Base-by-base conservation (phyloP, 2,329 filamentous ascomycete species). In the Aspergillus brasiliensis region DNA sequence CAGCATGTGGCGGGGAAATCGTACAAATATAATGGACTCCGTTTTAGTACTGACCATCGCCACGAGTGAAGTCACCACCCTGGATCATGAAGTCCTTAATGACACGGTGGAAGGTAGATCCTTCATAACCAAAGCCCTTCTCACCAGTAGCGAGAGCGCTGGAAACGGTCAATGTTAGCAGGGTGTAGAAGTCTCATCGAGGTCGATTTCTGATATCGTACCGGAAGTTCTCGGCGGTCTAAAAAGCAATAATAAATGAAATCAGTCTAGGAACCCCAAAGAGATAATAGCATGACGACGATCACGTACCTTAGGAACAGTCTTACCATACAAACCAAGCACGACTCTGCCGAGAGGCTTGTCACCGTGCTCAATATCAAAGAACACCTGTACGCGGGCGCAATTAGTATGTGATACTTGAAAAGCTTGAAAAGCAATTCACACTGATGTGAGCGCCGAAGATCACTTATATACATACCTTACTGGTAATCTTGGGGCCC, bases 401-500 rank as follows among this genome's bases (percentile, higher is more conserved):
- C 51, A 27, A 47, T 71, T 25, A 71, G 64, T 34, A 58, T 46
- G 25, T 21, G 15, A 19, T n/a, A 27, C 34, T 31, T 27, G 47
- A 34, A 31, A 37, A 17, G 23, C 34, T 31, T 27, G 47, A 34
- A 31, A 37, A 17, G 23, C 10, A 25, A 28, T 28, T 11, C 15
- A 17, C 8, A 42, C n/a, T n/a, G 38, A n/a, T 13, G 23, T 28
- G 13, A n/a, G 47, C 40, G 31, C 25, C 37, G 10, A 23, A 40
- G 31, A 38, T 23, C 23, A 15, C 10, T 27, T 42, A 15, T 51
- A 49, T 51, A 38, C 69, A 60, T 75, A 85, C 92, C 87, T 96
- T 97, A 84, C 91, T 84, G 71, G 93, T 97, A 82, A 97, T 94
- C 87, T 95, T 96, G 65, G 92, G 94, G 49, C 95, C 94, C 58